phyloP scores from a whole-genome alignment of 2,329 filamentous ascomycete genomes.

The Magnaporthiopsis poae region DNA sequence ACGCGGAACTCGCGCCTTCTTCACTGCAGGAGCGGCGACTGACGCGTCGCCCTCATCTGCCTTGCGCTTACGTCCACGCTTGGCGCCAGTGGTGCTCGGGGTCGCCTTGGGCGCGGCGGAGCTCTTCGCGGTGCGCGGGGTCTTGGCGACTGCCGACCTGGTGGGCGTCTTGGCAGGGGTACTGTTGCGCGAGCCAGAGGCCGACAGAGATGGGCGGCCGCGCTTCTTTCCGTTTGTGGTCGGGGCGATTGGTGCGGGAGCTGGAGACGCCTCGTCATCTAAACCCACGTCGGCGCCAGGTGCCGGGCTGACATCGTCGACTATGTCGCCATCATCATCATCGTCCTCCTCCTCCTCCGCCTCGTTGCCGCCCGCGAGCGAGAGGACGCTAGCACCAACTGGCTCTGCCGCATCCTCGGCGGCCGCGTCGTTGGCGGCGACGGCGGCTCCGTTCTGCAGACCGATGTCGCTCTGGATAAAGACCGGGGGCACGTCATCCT shows the following conservation, averaged over 20 bases:
- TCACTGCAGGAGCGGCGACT: conserved; percentile 11
- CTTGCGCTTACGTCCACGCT: conserved; percentile 17
- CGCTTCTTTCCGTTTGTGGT: conserved; percentile 7
- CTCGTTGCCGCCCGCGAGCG: conserved; percentile 3
- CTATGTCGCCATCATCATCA: neutral
- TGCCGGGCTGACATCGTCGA: neutral
- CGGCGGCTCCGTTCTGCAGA: neutral
- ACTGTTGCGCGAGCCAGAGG: conserved; percentile 3
- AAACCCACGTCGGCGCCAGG: neutral
- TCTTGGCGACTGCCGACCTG: neutral
- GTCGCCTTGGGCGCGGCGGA: neutral
- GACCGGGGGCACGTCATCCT: neutral
- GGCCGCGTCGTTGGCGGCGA: neutral
- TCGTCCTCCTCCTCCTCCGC: neutral
- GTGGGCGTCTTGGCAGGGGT: conserved; percentile 8
- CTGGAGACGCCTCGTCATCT: neutral
- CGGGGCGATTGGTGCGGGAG: neutral
- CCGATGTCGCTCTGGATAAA: neutral
- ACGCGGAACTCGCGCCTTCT: conserved; percentile 12
- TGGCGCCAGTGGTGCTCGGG: neutral
- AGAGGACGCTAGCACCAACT: neutral
- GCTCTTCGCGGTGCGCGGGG: conserved; percentile 1
- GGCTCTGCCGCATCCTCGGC: conserved; percentile 2
- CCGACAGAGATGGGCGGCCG: conserved; percentile 4
- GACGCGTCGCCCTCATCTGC: conserved; percentile 10